phyloP scores from a whole-genome alignment of 495 filamentous ascomycete genomes.

The Penicillium parvum region DNA sequence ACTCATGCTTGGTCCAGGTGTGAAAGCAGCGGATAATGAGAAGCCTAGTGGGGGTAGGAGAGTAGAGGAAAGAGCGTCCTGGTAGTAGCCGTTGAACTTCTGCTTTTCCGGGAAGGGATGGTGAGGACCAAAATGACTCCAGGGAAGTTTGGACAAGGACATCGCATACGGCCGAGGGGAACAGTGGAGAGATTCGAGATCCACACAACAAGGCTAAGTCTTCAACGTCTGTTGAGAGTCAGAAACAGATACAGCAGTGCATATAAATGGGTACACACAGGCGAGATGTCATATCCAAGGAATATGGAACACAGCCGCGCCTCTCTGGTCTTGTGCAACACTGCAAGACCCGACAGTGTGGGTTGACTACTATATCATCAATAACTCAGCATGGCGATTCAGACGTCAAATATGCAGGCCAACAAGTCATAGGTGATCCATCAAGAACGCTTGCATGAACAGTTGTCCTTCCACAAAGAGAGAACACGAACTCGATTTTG shows the following conservation, averaged over 20 bases:
- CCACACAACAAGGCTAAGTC: constrained; percentile 7
- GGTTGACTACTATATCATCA: constrained; percentile 7
- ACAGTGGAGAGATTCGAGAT: constrained; percentile 5
- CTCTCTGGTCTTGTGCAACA: constrained; percentile 8
- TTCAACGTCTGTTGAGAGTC: background rate
- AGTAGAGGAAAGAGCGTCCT: constrained; percentile 18
- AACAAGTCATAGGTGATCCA: constrained; percentile 2
- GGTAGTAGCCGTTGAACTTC: constrained; percentile 20
- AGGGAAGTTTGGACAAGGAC: constrained; percentile 40
- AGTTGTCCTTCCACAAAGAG: no score
- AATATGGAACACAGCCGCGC: background rate
- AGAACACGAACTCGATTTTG: no score
- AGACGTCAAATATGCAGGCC: constrained; percentile 5
- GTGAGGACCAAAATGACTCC: constrained; percentile 38
- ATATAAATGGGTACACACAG: background rate
- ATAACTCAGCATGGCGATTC: constrained; percentile 12
- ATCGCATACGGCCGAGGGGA: constrained; percentile 31
- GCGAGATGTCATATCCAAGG: background rate
- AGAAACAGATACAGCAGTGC: background rate
- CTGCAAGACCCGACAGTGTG: constrained; percentile 13
- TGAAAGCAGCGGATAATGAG: constrained; percentile 23
- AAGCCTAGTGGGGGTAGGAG: constrained; percentile 22
- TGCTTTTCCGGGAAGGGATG: constrained; percentile 33
- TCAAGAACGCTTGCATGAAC: background rate
- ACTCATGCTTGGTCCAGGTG: constrained; percentile 9